Conservation (phyloP, 73 alveolate species). For the Breviolum minutum region DNA sequence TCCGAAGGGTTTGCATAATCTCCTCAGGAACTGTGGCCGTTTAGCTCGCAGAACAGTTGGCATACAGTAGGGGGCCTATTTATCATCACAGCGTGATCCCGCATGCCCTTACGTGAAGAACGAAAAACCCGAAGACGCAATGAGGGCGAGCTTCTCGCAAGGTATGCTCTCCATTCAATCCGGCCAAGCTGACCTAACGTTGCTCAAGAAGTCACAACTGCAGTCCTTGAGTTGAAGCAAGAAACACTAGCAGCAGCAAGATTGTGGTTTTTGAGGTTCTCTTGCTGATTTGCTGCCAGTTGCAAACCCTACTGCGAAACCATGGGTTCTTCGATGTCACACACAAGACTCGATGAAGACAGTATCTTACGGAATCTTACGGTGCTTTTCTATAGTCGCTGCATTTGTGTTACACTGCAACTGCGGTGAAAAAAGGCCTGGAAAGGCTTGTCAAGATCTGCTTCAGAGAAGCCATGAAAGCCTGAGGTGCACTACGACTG, state of each 20-base stretch:
- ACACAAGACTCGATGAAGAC: too few relatives aligned
- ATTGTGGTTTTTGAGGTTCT: neutral
- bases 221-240: too few relatives aligned
- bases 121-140: neutral
- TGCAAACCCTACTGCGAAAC: neutral
- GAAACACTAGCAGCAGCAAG: neutral
- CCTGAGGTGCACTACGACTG: constrained; percentile 9
- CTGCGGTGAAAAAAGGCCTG: constrained; percentile 4
- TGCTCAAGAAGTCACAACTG: neutral
- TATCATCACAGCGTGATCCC: neutral
- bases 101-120: neutral
- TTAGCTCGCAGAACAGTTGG: too few relatives aligned
- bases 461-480: constrained; percentile 76
- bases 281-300: neutral
- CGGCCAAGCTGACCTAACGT: constrained; percentile 36
- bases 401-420: too few relatives aligned
- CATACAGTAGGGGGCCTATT: too few relatives aligned
- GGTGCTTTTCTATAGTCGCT: neutral
- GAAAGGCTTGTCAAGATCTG: constrained; percentile 46
- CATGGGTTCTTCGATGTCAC: too few relatives aligned
- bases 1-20: neutral
- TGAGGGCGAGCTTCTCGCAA: constrained; percentile 15
- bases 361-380: too few relatives aligned
- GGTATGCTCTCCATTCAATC: constrained; percentile 43
- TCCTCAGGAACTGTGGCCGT: neutral